These are phyloP conservation scores for Casaregolazyma suthepensis DNA, from an alignment of 1,139 yeast species.

Conservation along the genomic window DNA sequence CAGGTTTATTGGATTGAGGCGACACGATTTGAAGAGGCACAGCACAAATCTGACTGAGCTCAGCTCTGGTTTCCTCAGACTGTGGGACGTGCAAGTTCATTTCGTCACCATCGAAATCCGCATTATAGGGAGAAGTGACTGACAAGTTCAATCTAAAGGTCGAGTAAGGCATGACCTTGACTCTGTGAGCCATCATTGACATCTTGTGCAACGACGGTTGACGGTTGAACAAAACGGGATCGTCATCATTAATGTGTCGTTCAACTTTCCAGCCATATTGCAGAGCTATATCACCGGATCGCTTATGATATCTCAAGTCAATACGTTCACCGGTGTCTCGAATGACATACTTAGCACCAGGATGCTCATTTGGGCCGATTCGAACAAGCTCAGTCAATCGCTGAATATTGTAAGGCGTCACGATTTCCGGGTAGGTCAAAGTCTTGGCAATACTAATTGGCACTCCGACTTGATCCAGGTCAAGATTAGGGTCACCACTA, in stretches of 20 bases:
- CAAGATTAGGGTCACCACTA: slow-evolving; percentile 98
- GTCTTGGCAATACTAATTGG: slow-evolving; percentile 96
- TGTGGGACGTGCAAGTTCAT: slow-evolving; percentile 99
- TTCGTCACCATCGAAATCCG: slow-evolving; percentile 99
- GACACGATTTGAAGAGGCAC: slow-evolving; percentile 97
- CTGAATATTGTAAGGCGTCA: slow-evolving; percentile 95
- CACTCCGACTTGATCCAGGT: slow-evolving; percentile 97
- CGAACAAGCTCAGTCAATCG: slow-evolving; percentile 86
- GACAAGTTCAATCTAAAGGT: slow-evolving; percentile 95
- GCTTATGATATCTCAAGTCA: slow-evolving; percentile 90
- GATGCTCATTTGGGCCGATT: slow-evolving; percentile 98
- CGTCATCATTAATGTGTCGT: slow-evolving; percentile 95
- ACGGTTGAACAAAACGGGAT: slow-evolving; percentile 96
- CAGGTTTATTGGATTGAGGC: slow-evolving; percentile 97
- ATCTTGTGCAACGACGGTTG: slow-evolving; percentile 98
- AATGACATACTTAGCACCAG: slow-evolving; percentile 97
- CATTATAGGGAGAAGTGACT: slow-evolving; percentile 97
- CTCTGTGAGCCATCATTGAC: slow-evolving; percentile 99
- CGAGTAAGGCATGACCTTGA: slow-evolving; percentile 97
- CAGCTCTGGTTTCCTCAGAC: slow-evolving; percentile 96
- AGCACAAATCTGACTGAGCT: slow-evolving; percentile 87
- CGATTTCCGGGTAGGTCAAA: slow-evolving; percentile 92
- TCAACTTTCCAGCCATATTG: slow-evolving; percentile 99
- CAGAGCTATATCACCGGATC: slow-evolving; percentile 96
- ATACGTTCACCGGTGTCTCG: slow-evolving; percentile 99